A percentile compares a stretch with the other conserved stretches of the same genome.
Conservation (phyloP, 805 yeast species). For the Starmerella stigmatis region DNA sequence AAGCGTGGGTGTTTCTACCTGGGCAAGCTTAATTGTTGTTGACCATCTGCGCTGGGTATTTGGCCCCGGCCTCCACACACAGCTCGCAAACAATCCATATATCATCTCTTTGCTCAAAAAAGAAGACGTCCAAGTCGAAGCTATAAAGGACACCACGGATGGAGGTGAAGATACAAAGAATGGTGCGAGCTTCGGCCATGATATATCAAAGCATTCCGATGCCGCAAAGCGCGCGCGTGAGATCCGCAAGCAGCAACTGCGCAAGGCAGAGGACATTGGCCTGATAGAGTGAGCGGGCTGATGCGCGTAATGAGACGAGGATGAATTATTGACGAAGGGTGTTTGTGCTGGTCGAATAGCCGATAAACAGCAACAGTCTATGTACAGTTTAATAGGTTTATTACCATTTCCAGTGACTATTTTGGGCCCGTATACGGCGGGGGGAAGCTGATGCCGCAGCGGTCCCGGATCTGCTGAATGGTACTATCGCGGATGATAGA, state of each 20-base stretch:
- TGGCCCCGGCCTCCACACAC: constrained; percentile 31
- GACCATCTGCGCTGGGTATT: constrained; percentile 32
- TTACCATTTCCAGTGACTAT: too few species aligned
- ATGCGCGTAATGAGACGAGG: neutral
- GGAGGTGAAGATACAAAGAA: constrained; percentile 1
- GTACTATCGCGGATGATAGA: constrained; percentile 21
- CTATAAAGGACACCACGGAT: neutral
- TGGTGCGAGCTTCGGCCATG: neutral
- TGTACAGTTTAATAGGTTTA: neutral
- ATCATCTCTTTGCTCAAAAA: constrained; percentile 21
- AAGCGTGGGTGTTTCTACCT: constrained; percentile 27
- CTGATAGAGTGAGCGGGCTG: neutral
- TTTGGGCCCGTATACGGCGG: neutral
- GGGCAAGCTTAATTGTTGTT: constrained; percentile 29
- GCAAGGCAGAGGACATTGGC: constrained; percentile 16
- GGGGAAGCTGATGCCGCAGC: constrained; percentile 17
- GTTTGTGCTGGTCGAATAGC: too few species aligned
- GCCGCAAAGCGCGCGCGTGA: constrained; percentile 13
- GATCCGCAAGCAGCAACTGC: constrained; percentile 17
- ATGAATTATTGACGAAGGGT: too few species aligned
- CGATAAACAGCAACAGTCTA: too few species aligned
- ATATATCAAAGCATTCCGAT: neutral
- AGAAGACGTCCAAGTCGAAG: constrained; percentile 20
- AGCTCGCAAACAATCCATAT: constrained; percentile 30
- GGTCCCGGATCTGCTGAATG: constrained; percentile 7